Conservation (phyloP, 495 filamentous ascomycete species). For the Neurospora discreta region DNA sequence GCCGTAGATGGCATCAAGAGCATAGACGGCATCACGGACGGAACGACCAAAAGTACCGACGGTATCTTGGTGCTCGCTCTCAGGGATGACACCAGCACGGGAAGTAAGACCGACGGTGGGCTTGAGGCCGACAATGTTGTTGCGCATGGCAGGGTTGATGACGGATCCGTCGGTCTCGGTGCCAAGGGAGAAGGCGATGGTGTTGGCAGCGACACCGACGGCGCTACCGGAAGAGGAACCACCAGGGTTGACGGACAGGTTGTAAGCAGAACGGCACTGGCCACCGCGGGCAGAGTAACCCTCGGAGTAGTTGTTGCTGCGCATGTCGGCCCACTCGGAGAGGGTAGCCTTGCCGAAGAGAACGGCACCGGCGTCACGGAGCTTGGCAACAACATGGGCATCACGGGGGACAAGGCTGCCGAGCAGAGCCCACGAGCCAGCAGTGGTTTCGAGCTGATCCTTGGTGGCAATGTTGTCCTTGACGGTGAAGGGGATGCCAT, state of each 20-base stretch:
- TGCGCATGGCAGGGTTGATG: conserved; percentile 59
- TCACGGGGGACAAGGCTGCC: conserved; percentile 56
- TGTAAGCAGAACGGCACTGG: conserved; percentile 55
- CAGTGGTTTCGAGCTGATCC: conserved; percentile 37
- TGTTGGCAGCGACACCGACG: conserved; percentile 49
- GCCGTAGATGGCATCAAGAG: conserved; percentile 52
- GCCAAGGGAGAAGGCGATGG: conserved; percentile 52
- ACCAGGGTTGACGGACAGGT: conserved; percentile 57
- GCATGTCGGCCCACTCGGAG: conserved; percentile 64
- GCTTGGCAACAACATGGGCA: conserved; percentile 45
- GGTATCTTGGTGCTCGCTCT: conserved; percentile 53
- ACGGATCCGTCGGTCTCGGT: conserved; percentile 62
- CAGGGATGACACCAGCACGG: conserved; percentile 51
- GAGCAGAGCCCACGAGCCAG: conserved; percentile 41
- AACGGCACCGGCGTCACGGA: conserved; percentile 56
- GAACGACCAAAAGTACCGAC: conserved; percentile 56
- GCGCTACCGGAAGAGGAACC: conserved; percentile 55
- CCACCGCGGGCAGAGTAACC: conserved; percentile 58
- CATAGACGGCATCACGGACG: conserved; percentile 54
- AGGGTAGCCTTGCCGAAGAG: conserved; percentile 59
- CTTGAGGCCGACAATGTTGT: conserved; percentile 51
- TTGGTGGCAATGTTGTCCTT: conserved; percentile 44
- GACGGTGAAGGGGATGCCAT: conserved; percentile 63
- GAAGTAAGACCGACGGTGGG: conserved; percentile 61
- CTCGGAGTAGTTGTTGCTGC: conserved; percentile 58